Evolutionary conservation across 129 eudicot species (phyloP).

Genomic region (Centella asiatica): DNA sequence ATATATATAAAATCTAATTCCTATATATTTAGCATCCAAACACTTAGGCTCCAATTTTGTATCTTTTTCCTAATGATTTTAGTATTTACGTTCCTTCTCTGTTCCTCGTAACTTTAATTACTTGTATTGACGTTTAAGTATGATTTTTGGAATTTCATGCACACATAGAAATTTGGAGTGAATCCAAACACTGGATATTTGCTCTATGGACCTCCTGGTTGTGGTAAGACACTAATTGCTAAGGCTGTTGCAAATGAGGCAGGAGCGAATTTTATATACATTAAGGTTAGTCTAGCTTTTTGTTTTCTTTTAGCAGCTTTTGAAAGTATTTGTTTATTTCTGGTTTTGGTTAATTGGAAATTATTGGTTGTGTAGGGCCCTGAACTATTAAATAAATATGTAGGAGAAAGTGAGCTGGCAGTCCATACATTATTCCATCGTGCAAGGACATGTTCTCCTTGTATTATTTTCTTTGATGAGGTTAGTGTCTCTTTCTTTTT

Average conservation of each 20-base stretch:
- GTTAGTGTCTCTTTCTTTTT: conserved; percentile 30
- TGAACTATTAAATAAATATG: conserved; percentile 79
- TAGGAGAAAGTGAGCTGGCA: conserved; percentile 89
- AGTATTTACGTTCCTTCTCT: no score
- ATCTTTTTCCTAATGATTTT: no score
- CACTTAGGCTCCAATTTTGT: no score
- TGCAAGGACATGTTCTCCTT: conserved; percentile 95
- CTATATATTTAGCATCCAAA: no score
- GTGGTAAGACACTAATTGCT: conserved; percentile 91
- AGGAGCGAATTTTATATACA: conserved; percentile 87
- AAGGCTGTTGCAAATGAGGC: conserved; percentile 97
- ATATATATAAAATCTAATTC: no score
- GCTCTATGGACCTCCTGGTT: conserved; percentile 98
- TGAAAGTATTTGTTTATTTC: not conserved
- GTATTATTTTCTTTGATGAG: conserved; percentile 95
- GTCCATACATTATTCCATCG: conserved; percentile 81
- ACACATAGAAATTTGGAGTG: conserved; percentile 65
- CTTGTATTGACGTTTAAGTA: no score
- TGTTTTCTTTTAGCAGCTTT: conserved; percentile 6
- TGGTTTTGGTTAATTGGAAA: not conserved
- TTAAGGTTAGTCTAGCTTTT: conserved; percentile 50
- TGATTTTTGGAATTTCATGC: no score
- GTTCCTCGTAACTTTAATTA: no score
- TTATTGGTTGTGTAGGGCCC: conserved; percentile 55
- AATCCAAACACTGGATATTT: conserved; percentile 65